Percentiles rank a stretch among this genome's conserved stretches.
Evolutionary conservation across 345 rosid species (phyloP).

Genomic region (Salix koriyanagi): DNA sequence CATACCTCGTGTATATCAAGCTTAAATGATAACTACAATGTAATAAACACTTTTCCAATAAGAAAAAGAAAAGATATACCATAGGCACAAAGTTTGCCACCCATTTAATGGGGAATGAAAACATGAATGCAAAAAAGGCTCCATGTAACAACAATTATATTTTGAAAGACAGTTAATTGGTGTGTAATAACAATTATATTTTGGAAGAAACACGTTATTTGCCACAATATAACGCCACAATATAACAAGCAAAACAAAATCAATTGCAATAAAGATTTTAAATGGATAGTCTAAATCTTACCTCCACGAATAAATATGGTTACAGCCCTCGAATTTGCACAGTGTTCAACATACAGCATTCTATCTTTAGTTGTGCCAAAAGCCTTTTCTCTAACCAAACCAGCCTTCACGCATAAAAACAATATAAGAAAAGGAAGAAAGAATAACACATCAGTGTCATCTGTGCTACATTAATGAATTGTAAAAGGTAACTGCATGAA

Average conservation of each 20-base stretch:
- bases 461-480: background rate
- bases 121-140: background rate
- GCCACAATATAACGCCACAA: background rate
- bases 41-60: background rate
- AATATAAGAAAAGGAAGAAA: constrained; percentile 1
- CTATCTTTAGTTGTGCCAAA: constrained; percentile 80
- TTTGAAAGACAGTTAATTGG: background rate
- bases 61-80: background rate
- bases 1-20: background rate
- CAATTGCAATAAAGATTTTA: background rate
- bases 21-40: background rate
- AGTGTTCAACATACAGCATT: constrained; percentile 75
- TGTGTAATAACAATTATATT: background rate
- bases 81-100: background rate
- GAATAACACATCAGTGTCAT: background rate
- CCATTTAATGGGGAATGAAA: background rate
- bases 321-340: constrained; percentile 79
- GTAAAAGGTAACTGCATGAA: background rate
- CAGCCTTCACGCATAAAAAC: constrained; percentile 49
- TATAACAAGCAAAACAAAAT: background rate
- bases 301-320: constrained; percentile 96
- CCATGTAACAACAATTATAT: background rate
- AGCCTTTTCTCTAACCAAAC: constrained; percentile 68
- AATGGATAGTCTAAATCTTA: constrained; percentile 18
- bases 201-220: background rate